Evolutionary conservation across 352 stramenopile genomes (phyloP), one percentile per base, ranked within the genome.

Genomic region (Aphanomyces stellatus): DNA sequence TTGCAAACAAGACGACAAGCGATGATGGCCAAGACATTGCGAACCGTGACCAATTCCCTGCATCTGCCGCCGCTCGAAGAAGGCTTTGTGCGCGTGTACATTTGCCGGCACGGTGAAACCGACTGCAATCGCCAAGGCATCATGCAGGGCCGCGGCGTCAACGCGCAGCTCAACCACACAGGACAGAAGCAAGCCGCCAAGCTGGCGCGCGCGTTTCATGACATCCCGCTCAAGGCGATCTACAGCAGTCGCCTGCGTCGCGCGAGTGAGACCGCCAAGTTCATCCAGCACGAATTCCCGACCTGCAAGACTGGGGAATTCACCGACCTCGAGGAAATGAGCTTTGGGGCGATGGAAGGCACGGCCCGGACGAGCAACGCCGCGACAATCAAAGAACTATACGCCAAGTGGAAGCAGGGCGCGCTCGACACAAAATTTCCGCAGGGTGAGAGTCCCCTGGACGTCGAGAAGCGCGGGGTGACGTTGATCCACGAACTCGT

Each of bases 51-150:
- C n/a, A n/a, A n/a, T n/a, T n/a, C n/a, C n/a, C n/a, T n/a, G 15
- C 81, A 88, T 71, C 71, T 91, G 27, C 81, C 85, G 15, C 76
- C 81, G 0, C 73, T 89, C 17, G 69, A 72, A 1, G 61, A 77
- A 34, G 71, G 76, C 41, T 85, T 71, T 69, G 84, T 83, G 28
- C 72, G 85, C 33, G 67, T 93, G 10, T 93, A 83, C 63, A 71
- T 93, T 41, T 93, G 85, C 41, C 82, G 85, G 48, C 85, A 93
- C 49, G 85, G 85, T 27, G 79, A 93, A 65, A 93, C 84, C 46
- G 85, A 93, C 56, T 91, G 71, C 72, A 93, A 93, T 66, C 69
- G 71, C 25, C 74, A 82, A 60, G 73, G 78, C 68, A 88, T 88
- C 69, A 83, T 90, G 56, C 85, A 93, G 69, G 85, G 85, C 33